Evolutionary conservation across 495 filamentous ascomycete genomes (phyloP).

Genomic region (Lophiostoma macrostomum): DNA sequence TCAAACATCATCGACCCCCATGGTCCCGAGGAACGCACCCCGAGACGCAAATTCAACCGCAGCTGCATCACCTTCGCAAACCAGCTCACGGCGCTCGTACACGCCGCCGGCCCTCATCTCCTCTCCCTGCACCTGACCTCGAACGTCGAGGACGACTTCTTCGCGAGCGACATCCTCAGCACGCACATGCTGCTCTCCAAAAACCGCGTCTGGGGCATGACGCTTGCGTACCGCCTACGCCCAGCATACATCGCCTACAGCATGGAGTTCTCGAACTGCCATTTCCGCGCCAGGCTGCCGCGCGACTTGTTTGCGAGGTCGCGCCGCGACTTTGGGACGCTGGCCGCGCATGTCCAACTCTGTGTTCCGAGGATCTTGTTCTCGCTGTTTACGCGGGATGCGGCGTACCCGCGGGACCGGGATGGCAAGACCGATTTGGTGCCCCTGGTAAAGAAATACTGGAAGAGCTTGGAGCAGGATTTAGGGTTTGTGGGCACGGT

Average conservation of each 20-base stretch:
- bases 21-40: background rate
- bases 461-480: background rate
- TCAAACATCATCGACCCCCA: background rate
- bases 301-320: background rate
- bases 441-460: background rate
- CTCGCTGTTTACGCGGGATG: background rate
- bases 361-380: conserved; percentile 3
- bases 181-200: conserved; percentile 9
- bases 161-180: conserved; percentile 5
- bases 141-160: background rate
- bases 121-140: background rate
- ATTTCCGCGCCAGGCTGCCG: background rate
- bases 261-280: conserved; percentile 21
- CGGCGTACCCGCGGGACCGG: background rate
- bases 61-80: background rate
- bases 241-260: background rate
- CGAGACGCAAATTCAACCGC: background rate
- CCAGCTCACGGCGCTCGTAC: background rate
- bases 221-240: conserved; percentile 1
- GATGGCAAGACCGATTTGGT: conserved; percentile 3
- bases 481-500: too few relatives aligned
- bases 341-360: conserved; percentile 19
- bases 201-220: background rate
- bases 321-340: conserved; percentile 14
- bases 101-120: background rate